Evolutionary conservation across 768 basidiomycete species (phyloP), one percentile per base, ranked within the genome.

Genomic region (Paxillus ammoniavirescens): DNA sequence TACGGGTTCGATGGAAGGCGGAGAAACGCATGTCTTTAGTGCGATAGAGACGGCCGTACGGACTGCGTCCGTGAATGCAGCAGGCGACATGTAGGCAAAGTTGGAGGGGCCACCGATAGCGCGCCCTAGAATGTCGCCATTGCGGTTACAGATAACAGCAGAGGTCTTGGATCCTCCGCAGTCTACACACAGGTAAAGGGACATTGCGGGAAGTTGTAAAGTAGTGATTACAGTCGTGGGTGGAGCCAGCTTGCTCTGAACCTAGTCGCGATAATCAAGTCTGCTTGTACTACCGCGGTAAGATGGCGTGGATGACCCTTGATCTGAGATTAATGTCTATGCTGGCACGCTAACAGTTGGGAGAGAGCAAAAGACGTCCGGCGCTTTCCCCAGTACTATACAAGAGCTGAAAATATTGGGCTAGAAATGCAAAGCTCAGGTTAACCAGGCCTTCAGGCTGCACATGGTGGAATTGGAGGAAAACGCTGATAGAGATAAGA

Each of bases 111-210:
- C 91, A 8, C 83, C 84, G 15, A 75, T 67, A 2, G 83, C 89
- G 42, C 87, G 84, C 1, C 84, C 86, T 42, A 91, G 53, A 60
- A 91, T 78, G 5, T 72, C 69, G 57, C 91, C 88, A 2, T 75
- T 58, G 17, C 65, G 59, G 64, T 85, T 76, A 55, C 77, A 77
- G 67, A 95, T 82, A 54, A 81, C 89, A 6, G 81, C 89, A 26
- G 87, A 81, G 9, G 93, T 93, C 74, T 95, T 96, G 42, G 90
- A 90, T 18, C 91, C 93, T 30, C 93, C 93, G 56, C 91, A 93
- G 70, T 93, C 91, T 57, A 89, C 86, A 63, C 87, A 92, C 58
- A 93, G 84, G 64, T 82, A 89, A 61, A 89, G 72, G 10, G 84
- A 72, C 82, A 83, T 83, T 0, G 15, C 23, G 31, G 14, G 26